phyloP scores from a whole-genome alignment of 1,284 basidiomycete genomes.

The Ganoderma boninense region DNA sequence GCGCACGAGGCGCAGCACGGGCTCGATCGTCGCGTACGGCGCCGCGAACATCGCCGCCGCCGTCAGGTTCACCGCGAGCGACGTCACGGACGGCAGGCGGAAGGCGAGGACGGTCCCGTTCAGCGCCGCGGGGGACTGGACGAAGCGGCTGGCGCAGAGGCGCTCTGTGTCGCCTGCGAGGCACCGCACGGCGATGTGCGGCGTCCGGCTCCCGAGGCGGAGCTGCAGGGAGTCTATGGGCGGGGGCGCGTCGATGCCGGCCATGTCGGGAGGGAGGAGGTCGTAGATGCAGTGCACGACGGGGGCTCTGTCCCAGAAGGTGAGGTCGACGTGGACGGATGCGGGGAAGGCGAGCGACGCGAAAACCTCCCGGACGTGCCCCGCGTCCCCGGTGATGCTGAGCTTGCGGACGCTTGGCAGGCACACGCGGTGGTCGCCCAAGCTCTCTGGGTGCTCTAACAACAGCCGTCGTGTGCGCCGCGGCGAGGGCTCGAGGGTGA shows the following conservation, averaged over 20 bases:
- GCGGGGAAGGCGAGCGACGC: not conserved
- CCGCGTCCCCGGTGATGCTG: not conserved
- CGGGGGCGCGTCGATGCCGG: not conserved
- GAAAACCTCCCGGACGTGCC: not conserved
- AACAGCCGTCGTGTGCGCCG: not conserved
- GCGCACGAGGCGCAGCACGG: not conserved
- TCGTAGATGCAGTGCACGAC: not conserved
- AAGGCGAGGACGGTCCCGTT: not conserved
- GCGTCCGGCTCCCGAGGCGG: not conserved
- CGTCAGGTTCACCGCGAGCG: slow-evolving; percentile 1
- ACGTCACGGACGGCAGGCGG: not conserved
- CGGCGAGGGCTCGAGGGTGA: not conserved
- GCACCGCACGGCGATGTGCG: not conserved
- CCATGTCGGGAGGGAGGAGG: not conserved
- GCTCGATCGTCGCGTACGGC: not conserved
- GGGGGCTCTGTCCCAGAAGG: not conserved
- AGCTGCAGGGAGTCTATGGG: not conserved
- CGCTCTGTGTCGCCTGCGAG: not conserved
- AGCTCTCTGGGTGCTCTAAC: not conserved
- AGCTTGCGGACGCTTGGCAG: not conserved
- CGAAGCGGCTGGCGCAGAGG: not conserved
- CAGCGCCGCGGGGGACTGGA: not conserved
- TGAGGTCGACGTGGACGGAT: not conserved
- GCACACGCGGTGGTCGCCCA: not conserved
- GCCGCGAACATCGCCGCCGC: not conserved